Evolutionary conservation across 495 filamentous ascomycete genomes (phyloP).

Genomic region (Penicillium atrosanguineum): DNA sequence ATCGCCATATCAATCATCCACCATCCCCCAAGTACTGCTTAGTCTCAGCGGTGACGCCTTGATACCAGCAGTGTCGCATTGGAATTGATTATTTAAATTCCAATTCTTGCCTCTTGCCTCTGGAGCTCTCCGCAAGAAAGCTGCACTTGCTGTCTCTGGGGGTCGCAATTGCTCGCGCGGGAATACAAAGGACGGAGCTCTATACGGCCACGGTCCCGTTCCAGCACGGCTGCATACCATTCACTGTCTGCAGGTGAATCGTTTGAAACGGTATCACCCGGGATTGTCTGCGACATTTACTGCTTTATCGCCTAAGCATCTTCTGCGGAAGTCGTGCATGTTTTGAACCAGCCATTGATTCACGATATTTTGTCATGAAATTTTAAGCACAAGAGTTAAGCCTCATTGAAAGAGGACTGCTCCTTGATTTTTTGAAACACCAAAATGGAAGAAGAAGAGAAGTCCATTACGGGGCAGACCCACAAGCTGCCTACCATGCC

Average conservation of each 20-base stretch:
- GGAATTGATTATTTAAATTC: background rate
- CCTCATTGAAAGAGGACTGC: conserved; percentile 2
- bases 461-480: conserved; percentile 41
- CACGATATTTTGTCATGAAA: conserved; percentile 23
- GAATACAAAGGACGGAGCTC: conserved; percentile 9
- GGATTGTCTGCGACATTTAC: background rate
- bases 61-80: background rate
- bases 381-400: conserved; percentile 9
- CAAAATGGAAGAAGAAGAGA: conserved; percentile 39
- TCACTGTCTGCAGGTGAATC: background rate
- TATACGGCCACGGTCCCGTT: conserved; percentile 7
- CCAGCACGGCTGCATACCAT: background rate
- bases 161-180: conserved; percentile 1
- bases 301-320: conserved; percentile 1
- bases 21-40: conserved; percentile 5
- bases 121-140: background rate
- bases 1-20: conserved; percentile 25
- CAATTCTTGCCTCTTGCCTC: background rate
- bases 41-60: background rate
- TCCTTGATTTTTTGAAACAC: background rate
- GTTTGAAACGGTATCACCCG: background rate
- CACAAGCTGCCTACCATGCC: conserved; percentile 17
- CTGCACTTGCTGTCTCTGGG: background rate
- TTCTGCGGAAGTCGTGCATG: background rate
- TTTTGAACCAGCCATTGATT: background rate